These are phyloP conservation scores for Kodamaea fukazawae DNA, from an alignment of 805 yeast species.

Conservation along the genomic window DNA sequence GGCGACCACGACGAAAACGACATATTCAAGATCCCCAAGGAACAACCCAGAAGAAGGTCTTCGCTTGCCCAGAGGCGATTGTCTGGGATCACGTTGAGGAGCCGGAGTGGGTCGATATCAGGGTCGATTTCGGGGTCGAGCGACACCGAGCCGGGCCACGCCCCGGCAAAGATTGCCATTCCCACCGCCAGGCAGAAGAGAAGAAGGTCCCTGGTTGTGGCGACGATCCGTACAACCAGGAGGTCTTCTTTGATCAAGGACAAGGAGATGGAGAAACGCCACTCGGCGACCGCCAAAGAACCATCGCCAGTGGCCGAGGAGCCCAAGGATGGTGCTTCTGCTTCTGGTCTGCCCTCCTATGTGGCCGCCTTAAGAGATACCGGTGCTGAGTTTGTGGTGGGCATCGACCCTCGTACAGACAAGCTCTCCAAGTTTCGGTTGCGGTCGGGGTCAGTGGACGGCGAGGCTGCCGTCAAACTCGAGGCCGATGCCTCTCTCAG, in stretches of 20 bases:
- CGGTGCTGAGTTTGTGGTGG: slow-evolving; percentile 26
- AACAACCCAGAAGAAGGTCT: slow-evolving; percentile 23
- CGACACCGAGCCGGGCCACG: slow-evolving; percentile 11
- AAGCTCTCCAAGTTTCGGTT: slow-evolving; percentile 28
- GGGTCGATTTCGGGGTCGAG: slow-evolving; percentile 28
- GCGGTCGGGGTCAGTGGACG: slow-evolving; percentile 1
- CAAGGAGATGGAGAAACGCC: slow-evolving; percentile 1
- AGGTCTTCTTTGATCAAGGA: slow-evolving; percentile 4
- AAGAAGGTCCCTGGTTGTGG: slow-evolving; percentile 21
- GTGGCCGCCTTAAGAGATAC: slow-evolving; percentile 9
- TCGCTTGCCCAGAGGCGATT: slow-evolving; percentile 34
- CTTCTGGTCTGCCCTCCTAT: no score
- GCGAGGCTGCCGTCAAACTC: slow-evolving; percentile 6
- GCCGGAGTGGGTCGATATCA: slow-evolving; percentile 29
- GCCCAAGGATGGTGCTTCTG: no score
- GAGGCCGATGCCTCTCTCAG: slow-evolving; percentile 3
- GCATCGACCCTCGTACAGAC: slow-evolving; percentile 29
- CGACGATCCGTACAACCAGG: slow-evolving; percentile 1
- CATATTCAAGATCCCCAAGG: slow-evolving; percentile 28
- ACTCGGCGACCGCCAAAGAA: slow-evolving; percentile 11
- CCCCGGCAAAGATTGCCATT: slow-evolving; percentile 38
- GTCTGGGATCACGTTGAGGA: slow-evolving; percentile 32
- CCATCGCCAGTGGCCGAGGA: slow-evolving; percentile 14
- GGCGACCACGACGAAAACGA: slow-evolving; percentile 23
- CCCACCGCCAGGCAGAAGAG: slow-evolving; percentile 35